These are phyloP conservation scores for Ustilago cynodontis DNA, from an alignment of 1,284 basidiomycete species.

Conservation along the genomic window DNA sequence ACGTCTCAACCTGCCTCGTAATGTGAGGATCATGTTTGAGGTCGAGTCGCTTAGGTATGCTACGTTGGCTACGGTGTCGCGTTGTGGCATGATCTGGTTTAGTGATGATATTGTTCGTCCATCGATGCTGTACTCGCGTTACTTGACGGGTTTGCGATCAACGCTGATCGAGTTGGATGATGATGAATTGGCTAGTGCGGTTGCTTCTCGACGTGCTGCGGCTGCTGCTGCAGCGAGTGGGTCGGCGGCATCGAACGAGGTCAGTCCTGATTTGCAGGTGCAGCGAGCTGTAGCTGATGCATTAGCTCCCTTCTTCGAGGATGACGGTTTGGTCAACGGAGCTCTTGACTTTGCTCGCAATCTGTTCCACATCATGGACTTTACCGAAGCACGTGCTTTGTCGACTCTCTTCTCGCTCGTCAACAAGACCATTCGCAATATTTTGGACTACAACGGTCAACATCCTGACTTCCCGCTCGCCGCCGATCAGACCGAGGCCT, in stretches of 20 bases:
- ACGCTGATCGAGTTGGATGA: conserved; percentile 90
- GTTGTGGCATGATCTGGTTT: conserved; percentile 99
- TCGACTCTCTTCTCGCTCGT: conserved; percentile 96
- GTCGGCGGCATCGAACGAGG: conserved; percentile 57
- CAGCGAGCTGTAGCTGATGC: conserved; percentile 81
- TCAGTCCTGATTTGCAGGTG: conserved; percentile 76
- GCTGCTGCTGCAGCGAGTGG: conserved; percentile 62
- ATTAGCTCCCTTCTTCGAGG: conserved; percentile 74
- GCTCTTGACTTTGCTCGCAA: conserved; percentile 84
- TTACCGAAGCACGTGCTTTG: conserved; percentile 89
- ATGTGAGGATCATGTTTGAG: conserved; percentile 99
- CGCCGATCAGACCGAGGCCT: conserved; percentile 86
- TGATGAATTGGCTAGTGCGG: conserved; percentile 75
- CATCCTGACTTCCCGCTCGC: conserved; percentile 94
- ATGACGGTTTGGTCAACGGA: conserved; percentile 80
- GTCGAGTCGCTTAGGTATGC: conserved; percentile 98
- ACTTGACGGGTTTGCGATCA: conserved; percentile 82
- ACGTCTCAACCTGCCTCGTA: conserved; percentile 93
- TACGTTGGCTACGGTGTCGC: conserved; percentile 97
- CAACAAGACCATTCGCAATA: conserved; percentile 93
- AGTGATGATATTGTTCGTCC: conserved; percentile 94
- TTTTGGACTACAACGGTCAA: conserved; percentile 93
- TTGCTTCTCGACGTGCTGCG: conserved; percentile 75
- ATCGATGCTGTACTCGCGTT: conserved; percentile 90
- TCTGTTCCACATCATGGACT: conserved; percentile 98